A percentile compares a stretch with the other conserved stretches of the same genome.
Evolutionary conservation across 1,284 basidiomycete species (phyloP).

Genomic region (Ganoderma leucocontextum): DNA sequence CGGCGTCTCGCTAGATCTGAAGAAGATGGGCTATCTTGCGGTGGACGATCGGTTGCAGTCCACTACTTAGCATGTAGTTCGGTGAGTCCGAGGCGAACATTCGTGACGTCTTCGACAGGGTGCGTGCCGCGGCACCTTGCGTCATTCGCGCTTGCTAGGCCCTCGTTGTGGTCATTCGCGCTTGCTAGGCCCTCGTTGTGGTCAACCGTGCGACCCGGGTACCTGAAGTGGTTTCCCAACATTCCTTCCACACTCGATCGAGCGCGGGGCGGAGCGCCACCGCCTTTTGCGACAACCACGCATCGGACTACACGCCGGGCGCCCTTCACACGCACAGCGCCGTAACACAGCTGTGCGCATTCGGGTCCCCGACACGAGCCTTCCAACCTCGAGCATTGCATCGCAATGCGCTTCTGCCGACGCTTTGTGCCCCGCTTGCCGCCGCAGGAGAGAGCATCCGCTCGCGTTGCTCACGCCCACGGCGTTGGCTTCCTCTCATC

Average conservation of each 20-base stretch:
- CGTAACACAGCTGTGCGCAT: background rate
- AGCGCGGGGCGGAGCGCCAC: background rate
- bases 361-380: background rate
- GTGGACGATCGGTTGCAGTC: constrained; percentile 80
- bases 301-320: background rate
- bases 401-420: background rate
- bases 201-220: background rate
- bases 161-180: too few species aligned
- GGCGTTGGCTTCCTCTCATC: background rate
- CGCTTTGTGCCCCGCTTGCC: background rate
- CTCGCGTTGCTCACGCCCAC: background rate
- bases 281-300: constrained; percentile 1
- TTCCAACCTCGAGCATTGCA: constrained; percentile 7
- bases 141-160: constrained; percentile 67
- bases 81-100: constrained; percentile 99
- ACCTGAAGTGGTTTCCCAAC: background rate
- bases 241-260: background rate
- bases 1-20: constrained; percentile 91
- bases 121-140: constrained; percentile 97
- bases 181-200: too few species aligned
- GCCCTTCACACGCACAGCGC: background rate
- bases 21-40: constrained; percentile 97
- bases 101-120: constrained; percentile 99
- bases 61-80: constrained; percentile 98
- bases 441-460: constrained; percentile 1